Evolutionary conservation across 192 early-diverging fungal species (phyloP).

Genomic region (Coemansia sp.): DNA sequence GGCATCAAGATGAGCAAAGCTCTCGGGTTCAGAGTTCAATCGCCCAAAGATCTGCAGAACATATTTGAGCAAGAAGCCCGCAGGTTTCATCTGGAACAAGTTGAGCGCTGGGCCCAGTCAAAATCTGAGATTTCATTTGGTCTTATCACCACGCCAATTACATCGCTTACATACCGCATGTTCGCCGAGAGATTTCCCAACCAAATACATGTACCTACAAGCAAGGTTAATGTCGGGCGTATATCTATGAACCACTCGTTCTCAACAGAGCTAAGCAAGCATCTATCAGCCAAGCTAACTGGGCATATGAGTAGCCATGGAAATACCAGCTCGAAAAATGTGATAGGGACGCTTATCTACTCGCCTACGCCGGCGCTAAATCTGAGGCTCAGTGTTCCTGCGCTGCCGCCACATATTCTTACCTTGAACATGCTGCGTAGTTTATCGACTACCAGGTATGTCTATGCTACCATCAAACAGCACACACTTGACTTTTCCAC

Average conservation of each 20-base stretch:
- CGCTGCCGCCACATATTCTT: constrained; percentile 58
- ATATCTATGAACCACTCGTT: constrained; percentile 60
- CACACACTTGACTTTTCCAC: constrained; percentile 56
- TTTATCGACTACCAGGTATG: constrained; percentile 13
- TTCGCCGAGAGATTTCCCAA: constrained; percentile 21
- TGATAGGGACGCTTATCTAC: constrained; percentile 77
- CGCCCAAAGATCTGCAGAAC: constrained; percentile 67
- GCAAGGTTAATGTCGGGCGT: constrained; percentile 54
- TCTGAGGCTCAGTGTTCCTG: constrained; percentile 59
- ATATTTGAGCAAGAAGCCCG: constrained; percentile 67
- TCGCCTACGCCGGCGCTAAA: constrained; percentile 55
- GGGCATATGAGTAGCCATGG: constrained; percentile 69
- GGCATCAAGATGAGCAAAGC: constrained; percentile 67
- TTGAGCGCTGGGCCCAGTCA: constrained; percentile 68
- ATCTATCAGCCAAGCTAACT: constrained; percentile 56
- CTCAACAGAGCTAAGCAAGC: constrained; percentile 58
- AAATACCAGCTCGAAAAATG: constrained; percentile 68
- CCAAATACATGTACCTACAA: neutral
- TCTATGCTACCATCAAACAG: constrained; percentile 40
- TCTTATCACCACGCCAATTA: constrained; percentile 55
- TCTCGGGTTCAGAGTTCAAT: constrained; percentile 67
- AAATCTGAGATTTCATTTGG: constrained; percentile 37
- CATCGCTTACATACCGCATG: constrained; percentile 50
- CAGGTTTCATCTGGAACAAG: constrained; percentile 59
- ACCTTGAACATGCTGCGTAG: constrained; percentile 60